Percentiles rank a stretch among this genome's conserved stretches.
These are phyloP conservation scores for Albatrellus sp. DNA, from an alignment of 1,284 basidiomycete species.

Conservation along the genomic window DNA sequence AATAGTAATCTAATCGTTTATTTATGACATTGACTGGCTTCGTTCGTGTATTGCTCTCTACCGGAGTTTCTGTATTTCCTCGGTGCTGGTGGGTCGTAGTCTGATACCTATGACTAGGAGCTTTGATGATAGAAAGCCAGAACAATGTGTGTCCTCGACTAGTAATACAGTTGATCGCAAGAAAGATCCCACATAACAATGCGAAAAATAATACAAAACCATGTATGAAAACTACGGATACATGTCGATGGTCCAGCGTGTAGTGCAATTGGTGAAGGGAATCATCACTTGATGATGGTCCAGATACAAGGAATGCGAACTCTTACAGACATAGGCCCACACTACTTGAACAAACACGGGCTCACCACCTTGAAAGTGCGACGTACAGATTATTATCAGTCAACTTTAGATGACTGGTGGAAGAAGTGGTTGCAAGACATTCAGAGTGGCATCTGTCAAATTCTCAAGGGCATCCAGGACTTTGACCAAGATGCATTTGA, in stretches of 20 bases:
- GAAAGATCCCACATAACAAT: slow-evolving; percentile 13
- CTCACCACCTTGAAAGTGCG: slow-evolving; percentile 13
- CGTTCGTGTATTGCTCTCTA: neutral
- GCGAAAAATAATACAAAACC: slow-evolving; percentile 14
- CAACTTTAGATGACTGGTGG: slow-evolving; percentile 14
- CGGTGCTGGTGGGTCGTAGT: neutral
- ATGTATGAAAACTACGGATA: slow-evolving; percentile 14
- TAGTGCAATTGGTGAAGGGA: slow-evolving; percentile 11
- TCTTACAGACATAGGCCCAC: slow-evolving; percentile 2
- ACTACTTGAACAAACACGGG: slow-evolving; percentile 11
- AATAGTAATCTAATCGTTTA: slow-evolving; percentile 24
- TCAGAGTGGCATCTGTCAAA: slow-evolving; percentile 33
- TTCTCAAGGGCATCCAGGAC: slow-evolving; percentile 36
- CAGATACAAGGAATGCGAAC: slow-evolving; percentile 1
- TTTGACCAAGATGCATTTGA: slow-evolving; percentile 36
- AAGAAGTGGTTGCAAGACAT: slow-evolving; percentile 24
- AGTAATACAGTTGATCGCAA: neutral
- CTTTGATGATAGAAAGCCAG: neutral
- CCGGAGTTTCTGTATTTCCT: neutral
- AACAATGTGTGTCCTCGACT: neutral
- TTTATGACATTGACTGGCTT: neutral
- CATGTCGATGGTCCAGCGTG: slow-evolving; percentile 16
- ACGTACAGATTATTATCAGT: slow-evolving; percentile 14
- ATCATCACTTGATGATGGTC: slow-evolving; percentile 10
- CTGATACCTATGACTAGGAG: neutral